Base-by-base conservation (phyloP, 2,329 filamentous ascomycete species). In the Epichloe sp. region DNA sequence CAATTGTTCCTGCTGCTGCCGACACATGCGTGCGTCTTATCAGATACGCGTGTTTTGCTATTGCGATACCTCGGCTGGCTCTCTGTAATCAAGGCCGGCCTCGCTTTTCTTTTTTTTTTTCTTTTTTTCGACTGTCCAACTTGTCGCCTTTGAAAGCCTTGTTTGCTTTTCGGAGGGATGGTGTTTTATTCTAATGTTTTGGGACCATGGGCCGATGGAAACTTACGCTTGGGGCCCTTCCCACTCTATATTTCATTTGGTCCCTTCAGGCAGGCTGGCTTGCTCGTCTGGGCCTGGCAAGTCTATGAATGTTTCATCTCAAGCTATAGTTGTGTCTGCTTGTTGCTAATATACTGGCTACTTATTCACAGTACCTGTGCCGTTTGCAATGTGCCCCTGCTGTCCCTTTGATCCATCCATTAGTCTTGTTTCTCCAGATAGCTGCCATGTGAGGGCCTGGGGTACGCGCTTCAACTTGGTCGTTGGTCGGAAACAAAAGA, bases 51-150 rank as follows among this genome's bases (percentile, higher is more conserved):
- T 41, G 31, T 53, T 40, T 46, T 47, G 45, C 42, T 34, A 49
- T 48, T 54, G 50, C 48, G 55, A 56, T 56, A 54, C 55, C 55
- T 55, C 47, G 52, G 55, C 36, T 43, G 53, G 55, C 50, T 51
- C 51, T 55, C 47, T 17, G n/a, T 43, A 48, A 26, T 45, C 49
- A 53, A 49, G 48, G 38, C 43, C 46, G 5, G 36, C 38, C 50
- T 52, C 45, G 49, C 41, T 50, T 31, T 26, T 51, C 5, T 49
- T 37, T 23, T 31, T 35, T 51, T 7, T 47, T 37, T 15, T 36
- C 3, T 26, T 8, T 6, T 34, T 41, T 44, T 19, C 31, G 4
- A n/a, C 31, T 43, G 42, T 42, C 17, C 37, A 31, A 10, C 26
- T 11, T 31, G 3, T 4, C 26, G 14, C 44, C 19, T n/a, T 15